These are phyloP conservation scores for Globisporangium okanoganense DNA, from an alignment of 352 stramenopile species.

Conservation along the genomic window DNA sequence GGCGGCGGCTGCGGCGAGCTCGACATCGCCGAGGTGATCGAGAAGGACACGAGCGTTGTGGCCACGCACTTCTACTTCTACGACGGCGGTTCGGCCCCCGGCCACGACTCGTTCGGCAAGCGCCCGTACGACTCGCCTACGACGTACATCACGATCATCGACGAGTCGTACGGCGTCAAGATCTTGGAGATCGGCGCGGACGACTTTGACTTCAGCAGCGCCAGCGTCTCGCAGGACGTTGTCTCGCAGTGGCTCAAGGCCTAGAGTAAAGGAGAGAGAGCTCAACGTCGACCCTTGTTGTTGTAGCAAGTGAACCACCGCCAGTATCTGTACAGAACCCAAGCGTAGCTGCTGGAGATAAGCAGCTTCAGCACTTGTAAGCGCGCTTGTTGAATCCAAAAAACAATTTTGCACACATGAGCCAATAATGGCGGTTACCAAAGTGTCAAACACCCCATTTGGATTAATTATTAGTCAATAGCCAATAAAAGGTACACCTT, in stretches of 20 bases:
- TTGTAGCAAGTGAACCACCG: background rate
- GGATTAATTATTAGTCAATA: too few relatives aligned
- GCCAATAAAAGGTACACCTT: too few relatives aligned
- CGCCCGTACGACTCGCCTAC: conserved; percentile 39
- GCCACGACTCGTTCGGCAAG: conserved; percentile 57
- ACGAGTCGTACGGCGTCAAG: conserved; percentile 65
- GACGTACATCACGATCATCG: conserved; percentile 75
- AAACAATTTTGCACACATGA: background rate
- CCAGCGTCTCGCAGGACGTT: conserved; percentile 45
- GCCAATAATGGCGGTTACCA: too few relatives aligned
- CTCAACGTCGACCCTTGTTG: background rate
- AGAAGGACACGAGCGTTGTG: conserved; percentile 52
- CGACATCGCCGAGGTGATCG: conserved; percentile 71
- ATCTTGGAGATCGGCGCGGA: conserved; percentile 48
- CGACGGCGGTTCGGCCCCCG: conserved; percentile 44
- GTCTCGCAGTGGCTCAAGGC: conserved; percentile 53
- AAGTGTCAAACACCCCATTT: too few relatives aligned
- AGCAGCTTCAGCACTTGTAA: background rate
- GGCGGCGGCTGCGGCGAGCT: conserved; percentile 70
- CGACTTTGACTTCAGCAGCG: conserved; percentile 62
- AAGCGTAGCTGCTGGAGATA: background rate
- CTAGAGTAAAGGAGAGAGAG: conserved; percentile 17
- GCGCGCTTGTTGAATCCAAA: background rate
- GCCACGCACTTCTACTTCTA: conserved; percentile 85
- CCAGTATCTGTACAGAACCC: background rate